These are phyloP conservation scores for Moricandia arvensis DNA, from an alignment of 345 rosid genomes.

Conservation along the genomic window DNA sequence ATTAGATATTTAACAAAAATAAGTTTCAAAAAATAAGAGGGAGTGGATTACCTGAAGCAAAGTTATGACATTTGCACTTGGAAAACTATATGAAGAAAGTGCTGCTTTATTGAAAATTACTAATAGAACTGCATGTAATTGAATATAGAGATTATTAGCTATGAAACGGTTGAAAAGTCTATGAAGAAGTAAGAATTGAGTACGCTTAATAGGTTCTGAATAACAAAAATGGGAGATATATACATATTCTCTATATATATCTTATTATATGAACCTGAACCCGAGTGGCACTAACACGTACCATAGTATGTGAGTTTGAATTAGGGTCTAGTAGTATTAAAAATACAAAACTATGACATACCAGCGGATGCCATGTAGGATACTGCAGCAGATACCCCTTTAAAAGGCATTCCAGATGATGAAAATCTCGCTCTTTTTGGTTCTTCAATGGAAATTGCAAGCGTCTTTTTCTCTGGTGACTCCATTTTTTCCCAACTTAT, in stretches of 20 bases:
- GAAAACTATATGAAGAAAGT: conserved; percentile 62
- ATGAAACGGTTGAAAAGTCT: background rate
- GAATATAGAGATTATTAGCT: conserved; percentile 30
- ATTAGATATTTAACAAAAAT: background rate
- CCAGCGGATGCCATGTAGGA: conserved; percentile 42
- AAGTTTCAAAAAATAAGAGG: background rate
- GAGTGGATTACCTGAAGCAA: conserved; percentile 55
- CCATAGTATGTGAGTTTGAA: background rate
- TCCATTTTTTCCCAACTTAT: background rate
- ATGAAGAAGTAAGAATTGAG: background rate
- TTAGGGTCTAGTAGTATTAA: background rate
- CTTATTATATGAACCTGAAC: background rate
- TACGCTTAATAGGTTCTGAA: background rate
- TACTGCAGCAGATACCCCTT: conserved; percentile 54
- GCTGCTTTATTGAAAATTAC: conserved; percentile 77
- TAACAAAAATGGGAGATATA: background rate
- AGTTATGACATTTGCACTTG: conserved; percentile 62
- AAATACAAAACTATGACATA: background rate
- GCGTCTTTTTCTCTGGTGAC: background rate
- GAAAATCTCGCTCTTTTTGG: background rate
- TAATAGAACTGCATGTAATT: conserved; percentile 56
- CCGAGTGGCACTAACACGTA: background rate
- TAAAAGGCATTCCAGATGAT: conserved; percentile 22
- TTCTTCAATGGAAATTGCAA: background rate
- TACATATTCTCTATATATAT: background rate